phyloP scores from a whole-genome alignment of 2,329 filamentous ascomycete species.

The Albophoma yamanashiensis region DNA sequence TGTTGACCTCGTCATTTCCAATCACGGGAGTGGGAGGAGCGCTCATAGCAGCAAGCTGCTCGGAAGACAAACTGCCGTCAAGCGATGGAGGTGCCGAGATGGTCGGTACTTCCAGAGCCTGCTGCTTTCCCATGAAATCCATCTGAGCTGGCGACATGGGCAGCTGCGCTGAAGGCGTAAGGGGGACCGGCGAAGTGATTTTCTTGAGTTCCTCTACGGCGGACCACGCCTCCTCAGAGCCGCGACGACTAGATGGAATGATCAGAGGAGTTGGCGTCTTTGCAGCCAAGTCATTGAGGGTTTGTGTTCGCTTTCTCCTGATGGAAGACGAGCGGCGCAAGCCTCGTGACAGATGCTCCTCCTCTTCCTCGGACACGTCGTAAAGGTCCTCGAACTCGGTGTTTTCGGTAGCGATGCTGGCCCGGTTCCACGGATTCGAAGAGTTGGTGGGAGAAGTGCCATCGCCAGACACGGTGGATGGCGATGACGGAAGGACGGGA shows the following conservation, averaged over 20 bases:
- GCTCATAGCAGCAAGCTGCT: slow-evolving; percentile 74
- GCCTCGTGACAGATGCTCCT: slow-evolving; percentile 31
- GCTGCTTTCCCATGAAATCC: slow-evolving; percentile 55
- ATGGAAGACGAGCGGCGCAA: slow-evolving; percentile 16
- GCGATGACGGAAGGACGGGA: slow-evolving; percentile 50
- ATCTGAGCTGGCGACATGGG: slow-evolving; percentile 68
- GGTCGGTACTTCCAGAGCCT: slow-evolving; percentile 56
- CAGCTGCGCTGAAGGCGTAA: slow-evolving; percentile 56
- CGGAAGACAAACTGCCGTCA: slow-evolving; percentile 79
- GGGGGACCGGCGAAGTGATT: slow-evolving; percentile 46
- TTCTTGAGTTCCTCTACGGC: slow-evolving; percentile 34
- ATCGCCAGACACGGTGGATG: slow-evolving; percentile 38
- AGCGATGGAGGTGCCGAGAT: slow-evolving; percentile 77
- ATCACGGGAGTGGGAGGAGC: slow-evolving; percentile 77
- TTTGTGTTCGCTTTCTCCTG: slow-evolving; percentile 26
- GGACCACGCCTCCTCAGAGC: slow-evolving; percentile 30
- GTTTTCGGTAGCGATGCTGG: slow-evolving; percentile 51
- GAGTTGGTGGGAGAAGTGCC: slow-evolving; percentile 42
- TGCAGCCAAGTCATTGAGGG: slow-evolving; percentile 24
- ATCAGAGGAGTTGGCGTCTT: slow-evolving; percentile 33
- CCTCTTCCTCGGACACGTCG: slow-evolving; percentile 74
- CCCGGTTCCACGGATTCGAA: slow-evolving; percentile 52
- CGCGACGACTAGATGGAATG: slow-evolving; percentile 34
- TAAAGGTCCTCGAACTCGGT: slow-evolving; percentile 83
- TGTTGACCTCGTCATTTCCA: slow-evolving; percentile 39